Evolutionary conservation across 805 yeast genomes (phyloP), one percentile per base, ranked within the genome.

Genomic region (Ogataea pignaliae): DNA sequence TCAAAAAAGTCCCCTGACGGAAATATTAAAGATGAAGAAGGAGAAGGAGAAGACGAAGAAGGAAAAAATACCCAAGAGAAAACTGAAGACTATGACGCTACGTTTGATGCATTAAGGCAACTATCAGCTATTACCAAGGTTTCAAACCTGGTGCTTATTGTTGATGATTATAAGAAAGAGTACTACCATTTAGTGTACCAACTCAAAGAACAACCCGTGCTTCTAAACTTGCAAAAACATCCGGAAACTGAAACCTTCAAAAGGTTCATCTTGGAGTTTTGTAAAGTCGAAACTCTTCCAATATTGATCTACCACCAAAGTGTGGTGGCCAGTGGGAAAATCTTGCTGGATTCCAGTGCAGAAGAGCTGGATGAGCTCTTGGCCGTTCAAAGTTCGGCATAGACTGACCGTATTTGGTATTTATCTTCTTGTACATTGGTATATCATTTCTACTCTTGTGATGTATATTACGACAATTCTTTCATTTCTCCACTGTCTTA

Each of bases 241-340:
- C 47, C 48, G 8, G 37, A 34, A 15, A 29, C 30, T 16, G 29
- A 37, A 10, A 32, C 15, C 0, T 39, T 48, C 17, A 35, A 35
- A 12, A 36, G 30, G 8, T 44, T 33, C 13, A 37, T 48, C 12
- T 15, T 34, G 5, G 37, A 34, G n/a, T 38, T 42, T 31, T 42
- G 39, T 29, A 33, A 40, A 13, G 40, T 48, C 15, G 43, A 48
- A 9, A 30, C 35, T 28, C 43, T 48, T 3, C 52, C 52, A n/a
- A 35, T 42, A 18, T 36, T 48, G 36, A 34, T 29, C 4, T 21
- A 21, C 7, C 26, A 21, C 7, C 26, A 21, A 21, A 21, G 26
- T 21, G 26, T 21, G 26, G 26, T 21, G 26, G 26, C 26, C 7
- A 21, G 26, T 21, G 26, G 26, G 7, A 21, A 7, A 21, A 21